Base-by-base conservation (phyloP, 192 early-diverging fungal genomes). In the Podila horticola region DNA sequence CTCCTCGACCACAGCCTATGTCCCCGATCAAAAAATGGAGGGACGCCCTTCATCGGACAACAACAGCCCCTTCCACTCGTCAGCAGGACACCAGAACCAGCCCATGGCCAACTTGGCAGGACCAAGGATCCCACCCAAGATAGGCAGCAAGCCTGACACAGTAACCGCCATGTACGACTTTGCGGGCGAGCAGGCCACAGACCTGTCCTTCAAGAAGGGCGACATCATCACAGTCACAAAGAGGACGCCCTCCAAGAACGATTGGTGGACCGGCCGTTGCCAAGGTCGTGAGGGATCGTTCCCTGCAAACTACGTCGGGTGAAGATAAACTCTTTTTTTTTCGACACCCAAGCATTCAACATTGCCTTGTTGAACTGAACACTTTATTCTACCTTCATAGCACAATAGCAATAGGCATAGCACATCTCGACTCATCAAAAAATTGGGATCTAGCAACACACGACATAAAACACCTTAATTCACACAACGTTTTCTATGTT, bases 191-290 rank as follows among this genome's bases (percentile, higher is more conserved):
- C 85, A 94, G 69, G 76, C 85, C 2, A 95, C 91, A 13, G 97
- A 98, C 74, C 75, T 98, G 69, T 55, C 84, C 28, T 98, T 98
- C 73, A 88, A 82, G 58, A 92, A 91, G 69, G 95, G 93, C 58
- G 96, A 98, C 71, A 77, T 88, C 48, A 96, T 98, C 77, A 88
- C 84, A 8, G 89, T 98, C 11, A 62, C 90, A 29, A 87, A 91
- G 63, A 88, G 88, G 58, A 91, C 93, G 4, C 84, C 86, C 4
- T 84, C 84, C 49, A 86, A 75, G 52, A 91, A 95, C 75, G 94
- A 95, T 74, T 98, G 97, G 96, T 98, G 96, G 97, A 87, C 88
- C n/a, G 97, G 96, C 24, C 73, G 61, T 34, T 83, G 90, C 69
- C 85, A 88, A 36, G 93, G 91, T 50, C 66, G 69, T 52, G 82